A percentile compares a stretch with the other conserved stretches of the same genome.
Conservation (phyloP, 257 asterid genomes). For the Coffea eugenioides region DNA sequence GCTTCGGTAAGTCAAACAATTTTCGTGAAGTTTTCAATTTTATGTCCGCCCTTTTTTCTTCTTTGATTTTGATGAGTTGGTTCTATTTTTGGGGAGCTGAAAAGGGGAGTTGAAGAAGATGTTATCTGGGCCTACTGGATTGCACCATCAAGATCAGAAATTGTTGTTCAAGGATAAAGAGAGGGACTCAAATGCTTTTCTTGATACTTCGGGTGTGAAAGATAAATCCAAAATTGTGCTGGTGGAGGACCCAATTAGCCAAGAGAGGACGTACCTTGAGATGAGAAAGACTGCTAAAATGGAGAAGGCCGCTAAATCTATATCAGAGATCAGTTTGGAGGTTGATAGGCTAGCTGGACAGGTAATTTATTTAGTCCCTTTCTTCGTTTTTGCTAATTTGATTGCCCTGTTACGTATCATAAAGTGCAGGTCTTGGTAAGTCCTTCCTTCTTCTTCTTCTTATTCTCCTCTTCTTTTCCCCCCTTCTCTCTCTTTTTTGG, state of each 20-base stretch:
- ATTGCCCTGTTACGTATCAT: not conserved
- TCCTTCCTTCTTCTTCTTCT: too few species aligned
- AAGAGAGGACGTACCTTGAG: constrained; percentile 44
- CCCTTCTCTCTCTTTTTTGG: not conserved
- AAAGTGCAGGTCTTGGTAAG: too few species aligned
- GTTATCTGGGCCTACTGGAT: constrained; percentile 39
- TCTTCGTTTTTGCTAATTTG: not conserved
- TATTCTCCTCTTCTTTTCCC: too few species aligned
- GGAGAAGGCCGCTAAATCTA: constrained; percentile 47
- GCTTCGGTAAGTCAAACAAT: constrained; percentile 30
- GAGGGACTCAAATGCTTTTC: constrained; percentile 37
- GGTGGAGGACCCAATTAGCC: constrained; percentile 47
- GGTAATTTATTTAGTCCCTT: constrained; percentile 16
- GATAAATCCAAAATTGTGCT: constrained; percentile 44
- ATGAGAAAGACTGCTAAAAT: constrained; percentile 43
- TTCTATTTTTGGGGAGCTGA: not conserved
- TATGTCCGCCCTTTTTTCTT: not conserved
- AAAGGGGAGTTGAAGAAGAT: constrained; percentile 51
- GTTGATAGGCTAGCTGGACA: constrained; percentile 42
- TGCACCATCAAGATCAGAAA: constrained; percentile 51
- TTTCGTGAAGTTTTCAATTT: not conserved
- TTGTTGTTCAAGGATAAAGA: constrained; percentile 39
- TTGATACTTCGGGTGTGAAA: constrained; percentile 40
- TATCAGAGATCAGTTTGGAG: constrained; percentile 45
- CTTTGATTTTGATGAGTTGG: not conserved